These are phyloP conservation scores for Backusella australiensis DNA, from an alignment of 192 early-diverging fungal species.

Conservation along the genomic window DNA sequence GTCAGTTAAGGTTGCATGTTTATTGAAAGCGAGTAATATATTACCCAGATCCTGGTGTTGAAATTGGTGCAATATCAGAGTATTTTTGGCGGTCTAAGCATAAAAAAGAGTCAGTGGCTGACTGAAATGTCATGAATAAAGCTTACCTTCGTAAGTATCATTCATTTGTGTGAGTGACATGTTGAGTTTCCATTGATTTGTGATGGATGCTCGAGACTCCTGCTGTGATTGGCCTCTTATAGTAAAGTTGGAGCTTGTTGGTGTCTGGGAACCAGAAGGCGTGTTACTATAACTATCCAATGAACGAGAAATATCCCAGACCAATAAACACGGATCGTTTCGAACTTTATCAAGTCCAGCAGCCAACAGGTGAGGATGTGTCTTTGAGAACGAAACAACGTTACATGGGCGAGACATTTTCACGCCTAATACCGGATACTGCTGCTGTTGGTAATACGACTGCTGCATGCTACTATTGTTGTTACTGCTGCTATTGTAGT, in stretches of 20 bases:
- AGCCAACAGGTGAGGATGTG: slow-evolving; percentile 57
- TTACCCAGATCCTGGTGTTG: not conserved
- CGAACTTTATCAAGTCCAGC: slow-evolving; percentile 73
- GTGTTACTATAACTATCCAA: slow-evolving; percentile 31
- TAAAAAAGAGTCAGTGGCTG: not conserved
- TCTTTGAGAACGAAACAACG: slow-evolving; percentile 67
- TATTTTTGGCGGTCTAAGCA: not conserved
- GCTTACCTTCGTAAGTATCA: slow-evolving; percentile 12
- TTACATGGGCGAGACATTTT: slow-evolving; percentile 64
- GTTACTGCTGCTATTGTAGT: not conserved
- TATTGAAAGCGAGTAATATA: not conserved
- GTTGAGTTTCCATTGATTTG: slow-evolving; percentile 6
- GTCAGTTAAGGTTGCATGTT: not conserved
- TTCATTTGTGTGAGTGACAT: not conserved
- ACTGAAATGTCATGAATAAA: not conserved
- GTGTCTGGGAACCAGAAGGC: slow-evolving; percentile 17
- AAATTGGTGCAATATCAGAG: slow-evolving; percentile 2
- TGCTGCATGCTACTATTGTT: not conserved
- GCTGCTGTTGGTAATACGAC: slow-evolving; percentile 7
- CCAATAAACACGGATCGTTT: slow-evolving; percentile 67
- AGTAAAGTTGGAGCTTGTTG: not conserved
- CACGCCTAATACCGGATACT: slow-evolving; percentile 44
- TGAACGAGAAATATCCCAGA: slow-evolving; percentile 72
- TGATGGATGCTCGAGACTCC: not conserved
- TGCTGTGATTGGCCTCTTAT: not conserved